Evolutionary conservation across 176 grass and related monocot genomes (phyloP).

Genomic region (Tillandsia fasciculata): DNA sequence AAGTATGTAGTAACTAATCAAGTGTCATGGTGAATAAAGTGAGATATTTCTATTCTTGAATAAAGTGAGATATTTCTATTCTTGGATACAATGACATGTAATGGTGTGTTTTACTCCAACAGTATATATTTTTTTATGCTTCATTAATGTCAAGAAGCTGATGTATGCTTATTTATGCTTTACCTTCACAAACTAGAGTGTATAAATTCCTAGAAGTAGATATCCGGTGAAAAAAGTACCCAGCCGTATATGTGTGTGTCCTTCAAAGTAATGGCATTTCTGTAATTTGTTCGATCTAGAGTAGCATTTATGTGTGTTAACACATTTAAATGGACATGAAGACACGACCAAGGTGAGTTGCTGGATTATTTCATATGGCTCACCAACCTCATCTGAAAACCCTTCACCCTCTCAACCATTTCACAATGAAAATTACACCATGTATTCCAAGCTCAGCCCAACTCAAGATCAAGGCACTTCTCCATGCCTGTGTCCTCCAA

Average conservation of each 20-base stretch:
- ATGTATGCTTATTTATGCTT: no score
- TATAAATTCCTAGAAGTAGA: no score
- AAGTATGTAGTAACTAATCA: no score
- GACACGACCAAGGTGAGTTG: background rate
- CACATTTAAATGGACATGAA: background rate
- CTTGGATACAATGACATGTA: no score
- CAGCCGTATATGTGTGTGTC: background rate
- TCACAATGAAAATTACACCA: background rate
- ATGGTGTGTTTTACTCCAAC: no score
- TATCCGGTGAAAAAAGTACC: background rate
- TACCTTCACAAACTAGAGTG: no score
- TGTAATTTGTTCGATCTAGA: background rate
- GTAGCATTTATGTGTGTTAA: background rate
- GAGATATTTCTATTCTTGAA: no score
- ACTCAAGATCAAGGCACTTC: constrained; percentile 16
- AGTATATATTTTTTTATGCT: no score
- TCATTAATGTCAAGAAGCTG: no score
- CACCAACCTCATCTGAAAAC: background rate
- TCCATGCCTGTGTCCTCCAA: constrained; percentile 18
- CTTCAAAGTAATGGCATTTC: background rate
- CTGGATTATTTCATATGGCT: background rate
- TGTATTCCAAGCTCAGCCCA: background rate
- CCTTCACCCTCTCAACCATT: background rate
- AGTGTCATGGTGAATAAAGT: no score
- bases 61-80: no score